A percentile compares a stretch with the other conserved stretches of the same genome.
Conservation (phyloP, 768 basidiomycete genomes). For the Tulasnella sp. region DNA sequence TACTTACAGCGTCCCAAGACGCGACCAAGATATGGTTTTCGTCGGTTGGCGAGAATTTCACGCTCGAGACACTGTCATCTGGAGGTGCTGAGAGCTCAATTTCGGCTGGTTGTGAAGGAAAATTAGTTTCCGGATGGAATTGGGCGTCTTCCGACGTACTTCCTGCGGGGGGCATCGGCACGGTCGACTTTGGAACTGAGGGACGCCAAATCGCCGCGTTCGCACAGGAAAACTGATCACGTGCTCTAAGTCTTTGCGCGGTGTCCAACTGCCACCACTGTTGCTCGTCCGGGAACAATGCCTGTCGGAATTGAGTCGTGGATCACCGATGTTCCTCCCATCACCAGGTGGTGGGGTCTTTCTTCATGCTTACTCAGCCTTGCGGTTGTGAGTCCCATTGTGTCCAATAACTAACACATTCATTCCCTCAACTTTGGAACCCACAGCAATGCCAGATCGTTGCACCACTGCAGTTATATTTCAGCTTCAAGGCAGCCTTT, state of each 20-base stretch:
- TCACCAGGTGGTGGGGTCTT: constrained; percentile 79
- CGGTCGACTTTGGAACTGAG: no score
- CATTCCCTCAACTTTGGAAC: constrained; percentile 9
- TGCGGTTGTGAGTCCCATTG: constrained; percentile 58
- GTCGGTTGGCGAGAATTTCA: constrained; percentile 69
- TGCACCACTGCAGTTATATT: constrained; percentile 84
- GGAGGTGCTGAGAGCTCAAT: constrained; percentile 36
- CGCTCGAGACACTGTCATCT: constrained; percentile 70
- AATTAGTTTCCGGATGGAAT: not conserved
- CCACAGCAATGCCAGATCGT: constrained; percentile 82
- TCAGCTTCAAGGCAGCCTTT: constrained; percentile 77
- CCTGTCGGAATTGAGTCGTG: constrained; percentile 80
- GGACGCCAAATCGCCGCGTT: no score
- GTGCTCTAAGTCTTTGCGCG: no score
- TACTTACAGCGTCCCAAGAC: constrained; percentile 74
- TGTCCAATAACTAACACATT: not conserved
- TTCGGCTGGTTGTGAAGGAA: not conserved
- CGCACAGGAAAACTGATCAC: no score
- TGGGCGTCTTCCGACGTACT: no score
- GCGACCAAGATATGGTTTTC: constrained; percentile 71
- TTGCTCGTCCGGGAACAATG: no score
- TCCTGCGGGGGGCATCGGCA: no score
- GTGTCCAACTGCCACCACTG: no score
- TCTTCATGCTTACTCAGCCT: constrained; percentile 61
- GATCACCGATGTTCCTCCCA: constrained; percentile 83